Conservation (phyloP, 2,329 filamentous ascomycete genomes). For the Monilinia polystroma region DNA sequence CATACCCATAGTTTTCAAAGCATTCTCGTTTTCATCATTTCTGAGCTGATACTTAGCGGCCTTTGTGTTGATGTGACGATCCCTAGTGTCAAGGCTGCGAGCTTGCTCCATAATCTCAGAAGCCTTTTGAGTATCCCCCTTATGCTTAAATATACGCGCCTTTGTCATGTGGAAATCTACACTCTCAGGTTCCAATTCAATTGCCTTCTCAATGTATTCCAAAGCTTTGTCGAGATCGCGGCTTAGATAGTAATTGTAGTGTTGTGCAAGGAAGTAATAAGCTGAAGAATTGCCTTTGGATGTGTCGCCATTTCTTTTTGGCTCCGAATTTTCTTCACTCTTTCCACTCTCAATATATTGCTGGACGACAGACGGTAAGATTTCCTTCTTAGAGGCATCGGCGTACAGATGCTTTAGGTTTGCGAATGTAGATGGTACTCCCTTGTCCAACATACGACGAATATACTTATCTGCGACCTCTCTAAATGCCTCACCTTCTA, state of each 20-base stretch:
- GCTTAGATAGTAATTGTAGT: slow-evolving; percentile 90
- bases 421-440: slow-evolving; percentile 92
- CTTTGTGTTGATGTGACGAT: slow-evolving; percentile 98
- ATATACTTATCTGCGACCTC: slow-evolving; percentile 77
- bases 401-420: slow-evolving; percentile 93
- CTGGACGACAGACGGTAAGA: slow-evolving; percentile 72
- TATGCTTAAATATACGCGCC: slow-evolving; percentile 91
- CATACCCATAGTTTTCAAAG: slow-evolving; percentile 83
- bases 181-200: slow-evolving; percentile 74
- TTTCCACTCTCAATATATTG: slow-evolving; percentile 67
- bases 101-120: slow-evolving; percentile 87
- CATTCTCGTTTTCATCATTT: slow-evolving; percentile 85
- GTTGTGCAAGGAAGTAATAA: slow-evolving; percentile 91
- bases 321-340: slow-evolving; percentile 46
- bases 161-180: slow-evolving; percentile 95
- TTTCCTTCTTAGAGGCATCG: slow-evolving; percentile 73
- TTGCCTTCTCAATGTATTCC: slow-evolving; percentile 78
- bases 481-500: slow-evolving; percentile 78
- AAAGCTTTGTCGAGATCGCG: slow-evolving; percentile 80
- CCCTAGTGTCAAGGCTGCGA: slow-evolving; percentile 79
- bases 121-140: slow-evolving; percentile 75
- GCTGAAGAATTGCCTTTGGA: slow-evolving; percentile 71
- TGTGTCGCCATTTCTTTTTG: slow-evolving; percentile 47
- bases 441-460: slow-evolving; percentile 81
- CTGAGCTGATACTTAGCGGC: slow-evolving; percentile 94